Evolutionary conservation across 2,329 filamentous ascomycete genomes (phyloP).

Genomic region (Trichoderma polysporum): DNA sequence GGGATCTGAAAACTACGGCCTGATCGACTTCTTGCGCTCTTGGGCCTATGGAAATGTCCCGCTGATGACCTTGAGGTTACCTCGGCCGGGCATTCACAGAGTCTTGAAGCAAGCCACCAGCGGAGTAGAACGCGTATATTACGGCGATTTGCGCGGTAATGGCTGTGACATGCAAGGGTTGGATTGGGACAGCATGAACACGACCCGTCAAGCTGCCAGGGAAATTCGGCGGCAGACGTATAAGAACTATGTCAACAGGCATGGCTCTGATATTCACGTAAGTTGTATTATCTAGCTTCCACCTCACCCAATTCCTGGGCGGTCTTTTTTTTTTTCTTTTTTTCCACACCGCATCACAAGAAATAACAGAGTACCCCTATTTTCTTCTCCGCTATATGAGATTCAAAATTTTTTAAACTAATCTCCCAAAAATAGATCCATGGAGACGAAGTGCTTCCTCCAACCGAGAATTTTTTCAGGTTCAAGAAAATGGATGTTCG

Average conservation of each 20-base stretch:
- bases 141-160: slow-evolving; percentile 55
- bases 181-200: slow-evolving; percentile 54
- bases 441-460: slow-evolving; percentile 33
- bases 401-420: not conserved
- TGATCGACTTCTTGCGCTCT: slow-evolving; percentile 50
- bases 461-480: slow-evolving; percentile 53
- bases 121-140: slow-evolving; percentile 32
- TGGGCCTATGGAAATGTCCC: slow-evolving; percentile 42
- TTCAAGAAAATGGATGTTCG: slow-evolving; percentile 59
- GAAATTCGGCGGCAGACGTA: slow-evolving; percentile 50
- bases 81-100: slow-evolving; percentile 31
- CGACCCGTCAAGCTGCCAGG: slow-evolving; percentile 50
- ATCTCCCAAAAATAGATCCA: not conserved
- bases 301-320: too few species aligned
- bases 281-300: not conserved
- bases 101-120: slow-evolving; percentile 34
- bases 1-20: slow-evolving; percentile 49
- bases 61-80: slow-evolving; percentile 26
- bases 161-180: slow-evolving; percentile 59
- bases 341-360: not conserved
- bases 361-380: not conserved
- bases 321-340: not conserved
- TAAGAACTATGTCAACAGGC: slow-evolving; percentile 58
- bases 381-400: not conserved
- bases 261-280: slow-evolving; percentile 44